These are phyloP conservation scores for Rhodotorula sp. DNA, from an alignment of 1,284 basidiomycete species.

Conservation along the genomic window DNA sequence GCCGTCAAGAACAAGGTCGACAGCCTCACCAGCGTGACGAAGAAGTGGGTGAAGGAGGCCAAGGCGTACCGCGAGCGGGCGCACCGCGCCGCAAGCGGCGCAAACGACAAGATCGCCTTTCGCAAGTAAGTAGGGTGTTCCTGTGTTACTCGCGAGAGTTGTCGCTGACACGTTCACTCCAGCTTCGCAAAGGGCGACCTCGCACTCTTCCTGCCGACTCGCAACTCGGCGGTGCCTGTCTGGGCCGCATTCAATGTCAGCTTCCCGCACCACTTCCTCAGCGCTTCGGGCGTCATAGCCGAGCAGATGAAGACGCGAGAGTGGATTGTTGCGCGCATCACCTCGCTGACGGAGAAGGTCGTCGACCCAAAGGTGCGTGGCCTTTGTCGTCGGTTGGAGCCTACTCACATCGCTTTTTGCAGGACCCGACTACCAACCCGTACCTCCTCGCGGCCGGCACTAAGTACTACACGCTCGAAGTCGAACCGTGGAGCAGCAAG, in stretches of 20 bases:
- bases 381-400: background rate
- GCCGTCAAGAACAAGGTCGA: conserved; percentile 69
- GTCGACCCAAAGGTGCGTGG: conserved; percentile 42
- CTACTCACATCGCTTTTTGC: background rate
- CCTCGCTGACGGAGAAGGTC: conserved; percentile 48
- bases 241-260: conserved; percentile 95
- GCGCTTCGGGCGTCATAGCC: conserved; percentile 75
- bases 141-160: background rate
- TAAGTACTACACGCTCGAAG: conserved; percentile 40
- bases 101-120: conserved; percentile 81
- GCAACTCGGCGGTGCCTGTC: conserved; percentile 84
- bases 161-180: background rate
- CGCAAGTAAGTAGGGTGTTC: conserved; percentile 60
- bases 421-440: conserved; percentile 38
- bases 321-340: conserved; percentile 52
- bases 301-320: conserved; percentile 60
- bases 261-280: conserved; percentile 94
- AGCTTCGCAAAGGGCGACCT: conserved; percentile 84
- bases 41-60: conserved; percentile 95
- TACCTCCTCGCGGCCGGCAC: conserved; percentile 34
- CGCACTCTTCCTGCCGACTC: conserved; percentile 89
- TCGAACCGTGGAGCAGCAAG: conserved; percentile 41
- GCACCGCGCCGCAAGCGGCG: conserved; percentile 52
- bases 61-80: conserved; percentile 88
- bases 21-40: conserved; percentile 64